Percentiles rank a stretch among this genome's conserved stretches.
phyloP scores from a whole-genome alignment of 2,329 filamentous ascomycete species.

The Balansia obtecta region DNA sequence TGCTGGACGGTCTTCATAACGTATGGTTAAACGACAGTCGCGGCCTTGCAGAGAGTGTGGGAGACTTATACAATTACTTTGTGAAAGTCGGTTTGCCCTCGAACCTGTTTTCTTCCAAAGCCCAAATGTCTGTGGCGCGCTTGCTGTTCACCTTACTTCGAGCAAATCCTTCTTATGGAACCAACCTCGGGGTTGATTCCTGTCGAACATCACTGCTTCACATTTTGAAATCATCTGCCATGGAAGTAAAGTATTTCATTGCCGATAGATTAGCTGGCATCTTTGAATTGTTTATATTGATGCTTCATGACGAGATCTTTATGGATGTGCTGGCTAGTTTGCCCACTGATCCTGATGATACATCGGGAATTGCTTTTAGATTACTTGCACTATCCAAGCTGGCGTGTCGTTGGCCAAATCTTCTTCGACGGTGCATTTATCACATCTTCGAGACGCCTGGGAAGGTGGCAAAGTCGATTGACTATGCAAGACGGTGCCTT shows the following conservation, averaged over 20 bases:
- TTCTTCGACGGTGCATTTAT: slow-evolving; percentile 79
- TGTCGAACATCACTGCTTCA: slow-evolving; percentile 60
- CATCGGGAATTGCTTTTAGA: slow-evolving; percentile 77
- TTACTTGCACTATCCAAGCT: slow-evolving; percentile 64
- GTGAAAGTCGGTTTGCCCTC: slow-evolving; percentile 53
- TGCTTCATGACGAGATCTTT: slow-evolving; percentile 72
- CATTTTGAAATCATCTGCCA: slow-evolving; percentile 53
- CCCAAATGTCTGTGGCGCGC: slow-evolving; percentile 53
- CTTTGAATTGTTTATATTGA: slow-evolving; percentile 73
- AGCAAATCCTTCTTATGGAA: slow-evolving; percentile 54
- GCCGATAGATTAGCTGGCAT: slow-evolving; percentile 57
- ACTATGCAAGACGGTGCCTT: slow-evolving; percentile 65
- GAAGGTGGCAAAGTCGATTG: slow-evolving; percentile 48
- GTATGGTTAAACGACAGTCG: slow-evolving; percentile 50
- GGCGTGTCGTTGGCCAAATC: slow-evolving; percentile 72
- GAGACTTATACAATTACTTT: slow-evolving; percentile 71
- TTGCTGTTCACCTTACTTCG: slow-evolving; percentile 61
- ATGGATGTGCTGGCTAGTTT: slow-evolving; percentile 70
- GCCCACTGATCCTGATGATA: slow-evolving; percentile 57
- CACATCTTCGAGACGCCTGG: slow-evolving; percentile 88
- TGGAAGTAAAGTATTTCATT: slow-evolving; percentile 65
- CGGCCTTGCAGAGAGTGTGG: slow-evolving; percentile 51
- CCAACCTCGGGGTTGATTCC: slow-evolving; percentile 42
- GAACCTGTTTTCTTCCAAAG: slow-evolving; percentile 55
- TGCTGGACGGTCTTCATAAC: slow-evolving; percentile 50